Percentiles rank a stretch among this genome's conserved stretches.
Conservation (phyloP, 495 filamentous ascomycete genomes). For the Tuber umbilicatum region DNA sequence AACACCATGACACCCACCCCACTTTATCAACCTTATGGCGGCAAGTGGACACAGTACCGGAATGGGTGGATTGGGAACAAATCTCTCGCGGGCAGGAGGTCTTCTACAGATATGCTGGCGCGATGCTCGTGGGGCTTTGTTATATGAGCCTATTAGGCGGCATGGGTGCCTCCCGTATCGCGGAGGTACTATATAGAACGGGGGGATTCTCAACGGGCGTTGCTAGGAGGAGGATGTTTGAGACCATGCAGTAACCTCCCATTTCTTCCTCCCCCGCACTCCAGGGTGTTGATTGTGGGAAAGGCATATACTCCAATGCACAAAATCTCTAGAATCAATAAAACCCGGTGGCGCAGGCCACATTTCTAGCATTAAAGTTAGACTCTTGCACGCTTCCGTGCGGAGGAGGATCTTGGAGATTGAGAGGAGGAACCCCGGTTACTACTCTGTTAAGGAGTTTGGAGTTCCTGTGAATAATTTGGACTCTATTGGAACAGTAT, state of each 20-base stretch:
- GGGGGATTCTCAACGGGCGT: constrained; percentile 69
- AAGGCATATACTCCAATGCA: constrained; percentile 63
- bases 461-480: constrained; percentile 71
- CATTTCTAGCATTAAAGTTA: constrained; percentile 62
- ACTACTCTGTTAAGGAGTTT: constrained; percentile 55
- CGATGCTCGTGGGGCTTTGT: constrained; percentile 56
- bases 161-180: constrained; percentile 57
- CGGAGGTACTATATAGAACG: constrained; percentile 69
- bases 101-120: constrained; percentile 66
- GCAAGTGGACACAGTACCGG: constrained; percentile 62
- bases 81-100: constrained; percentile 61
- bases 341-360: constrained; percentile 63
- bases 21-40: constrained; percentile 58
- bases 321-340: constrained; percentile 57
- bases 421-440: constrained; percentile 50
- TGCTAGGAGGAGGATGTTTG: constrained; percentile 61
- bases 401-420: constrained; percentile 60
- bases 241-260: constrained; percentile 56
- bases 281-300: constrained; percentile 3
- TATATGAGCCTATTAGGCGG: constrained; percentile 63
- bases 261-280: neutral
- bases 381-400: constrained; percentile 66
- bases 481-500: constrained; percentile 64
- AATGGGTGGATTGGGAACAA: constrained; percentile 78
- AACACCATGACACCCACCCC: constrained; percentile 53